Evolutionary conservation across 176 grass and related monocot genomes (phyloP).

Genomic region (Cenchrus americanus): DNA sequence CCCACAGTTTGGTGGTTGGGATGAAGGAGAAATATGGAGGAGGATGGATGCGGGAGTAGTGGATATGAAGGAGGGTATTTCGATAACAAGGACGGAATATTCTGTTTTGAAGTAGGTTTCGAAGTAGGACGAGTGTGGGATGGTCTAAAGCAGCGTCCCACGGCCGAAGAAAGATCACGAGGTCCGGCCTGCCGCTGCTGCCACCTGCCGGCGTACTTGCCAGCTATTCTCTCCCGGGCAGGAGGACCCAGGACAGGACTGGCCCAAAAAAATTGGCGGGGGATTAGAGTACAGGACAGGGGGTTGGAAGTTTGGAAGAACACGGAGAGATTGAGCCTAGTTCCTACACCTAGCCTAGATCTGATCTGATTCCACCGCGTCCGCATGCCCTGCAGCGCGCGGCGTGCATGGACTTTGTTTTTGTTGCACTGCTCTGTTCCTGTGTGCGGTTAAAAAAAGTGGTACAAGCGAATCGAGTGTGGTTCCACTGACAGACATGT

Average conservation of each 20-base stretch:
- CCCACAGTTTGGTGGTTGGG: too few species aligned
- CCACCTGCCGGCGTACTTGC: neutral
- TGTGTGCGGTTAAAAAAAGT: neutral
- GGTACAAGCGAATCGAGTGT: neutral
- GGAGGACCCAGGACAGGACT: too few species aligned
- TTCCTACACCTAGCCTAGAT: too few species aligned
- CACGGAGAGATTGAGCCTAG: neutral
- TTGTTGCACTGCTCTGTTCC: too few species aligned
- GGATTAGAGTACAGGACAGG: neutral
- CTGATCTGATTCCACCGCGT: neutral
- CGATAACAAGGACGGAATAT: too few species aligned
- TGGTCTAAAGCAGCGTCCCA: neutral
- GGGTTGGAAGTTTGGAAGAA: neutral
- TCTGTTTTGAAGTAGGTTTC: too few species aligned
- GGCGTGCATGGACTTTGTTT: neutral
- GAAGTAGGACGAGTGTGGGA: too few species aligned
- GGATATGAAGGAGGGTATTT: too few species aligned
- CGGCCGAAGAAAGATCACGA: slow-evolving; percentile 31
- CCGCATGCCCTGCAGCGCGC: neutral
- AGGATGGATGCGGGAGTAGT: too few species aligned
- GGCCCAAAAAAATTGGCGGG: neutral
- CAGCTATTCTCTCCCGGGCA: neutral
- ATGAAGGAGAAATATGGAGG: too few species aligned
- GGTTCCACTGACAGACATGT: neutral
- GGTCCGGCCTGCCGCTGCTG: neutral